phyloP scores from a whole-genome alignment of 352 stramenopile genomes.

The Phytophthora parvispora region DNA sequence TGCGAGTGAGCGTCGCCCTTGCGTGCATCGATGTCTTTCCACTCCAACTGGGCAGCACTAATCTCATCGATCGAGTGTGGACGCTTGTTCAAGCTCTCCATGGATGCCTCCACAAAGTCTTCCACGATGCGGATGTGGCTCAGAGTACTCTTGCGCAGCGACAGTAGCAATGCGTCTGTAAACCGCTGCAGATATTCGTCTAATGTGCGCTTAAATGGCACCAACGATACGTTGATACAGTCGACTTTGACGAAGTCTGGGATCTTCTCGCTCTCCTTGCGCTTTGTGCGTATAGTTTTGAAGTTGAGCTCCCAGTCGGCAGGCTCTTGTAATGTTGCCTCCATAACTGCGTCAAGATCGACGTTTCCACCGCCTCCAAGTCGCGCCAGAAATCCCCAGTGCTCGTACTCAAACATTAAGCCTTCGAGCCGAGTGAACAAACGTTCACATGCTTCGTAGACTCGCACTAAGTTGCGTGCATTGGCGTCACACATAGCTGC shows the following conservation, averaged over 20 bases:
- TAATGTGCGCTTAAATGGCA: slow-evolving; percentile 90
- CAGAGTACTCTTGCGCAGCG: slow-evolving; percentile 84
- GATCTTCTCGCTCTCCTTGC: slow-evolving; percentile 96
- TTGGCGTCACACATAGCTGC: slow-evolving; percentile 92
- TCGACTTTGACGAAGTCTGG: slow-evolving; percentile 92
- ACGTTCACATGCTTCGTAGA: slow-evolving; percentile 94
- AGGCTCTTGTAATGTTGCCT: slow-evolving; percentile 72
- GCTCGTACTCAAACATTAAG: slow-evolving; percentile 83
- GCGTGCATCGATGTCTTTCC: slow-evolving; percentile 89
- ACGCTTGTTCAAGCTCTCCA: slow-evolving; percentile 90
- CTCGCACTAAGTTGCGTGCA: slow-evolving; percentile 82
- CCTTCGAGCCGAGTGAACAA: slow-evolving; percentile 90
- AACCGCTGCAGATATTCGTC: slow-evolving; percentile 91
- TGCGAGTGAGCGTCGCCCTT: slow-evolving; percentile 65
- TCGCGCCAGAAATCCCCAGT: slow-evolving; percentile 75
- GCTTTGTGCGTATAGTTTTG: slow-evolving; percentile 87
- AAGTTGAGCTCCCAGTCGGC: slow-evolving; percentile 93
- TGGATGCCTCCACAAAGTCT: slow-evolving; percentile 89
- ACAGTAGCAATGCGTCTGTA: slow-evolving; percentile 87
- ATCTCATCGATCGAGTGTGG: slow-evolving; percentile 96
- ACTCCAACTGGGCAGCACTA: slow-evolving; percentile 88
- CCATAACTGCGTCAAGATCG: slow-evolving; percentile 88
- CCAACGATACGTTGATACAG: slow-evolving; percentile 91
- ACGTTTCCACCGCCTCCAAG: slow-evolving; percentile 49
- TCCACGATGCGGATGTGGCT: slow-evolving; percentile 89